These are phyloP conservation scores for Poronia punctata DNA, from an alignment of 495 filamentous ascomycete species.

Conservation along the genomic window DNA sequence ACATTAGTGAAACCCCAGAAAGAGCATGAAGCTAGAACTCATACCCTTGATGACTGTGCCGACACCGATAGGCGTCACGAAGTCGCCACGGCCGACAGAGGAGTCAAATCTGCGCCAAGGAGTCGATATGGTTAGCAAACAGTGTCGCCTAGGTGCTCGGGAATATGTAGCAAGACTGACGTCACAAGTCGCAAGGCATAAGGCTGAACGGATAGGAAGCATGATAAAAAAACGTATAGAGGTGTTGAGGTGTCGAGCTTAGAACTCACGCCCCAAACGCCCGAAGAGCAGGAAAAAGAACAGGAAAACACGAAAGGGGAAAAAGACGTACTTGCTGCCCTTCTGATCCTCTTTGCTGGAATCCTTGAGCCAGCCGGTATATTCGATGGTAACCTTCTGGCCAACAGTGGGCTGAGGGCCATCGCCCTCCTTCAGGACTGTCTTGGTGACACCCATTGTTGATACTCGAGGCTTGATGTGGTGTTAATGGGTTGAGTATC, in stretches of 20 bases:
- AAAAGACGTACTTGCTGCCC: slow-evolving; percentile 37
- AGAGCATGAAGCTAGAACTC: slow-evolving; percentile 5
- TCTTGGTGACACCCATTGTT: slow-evolving; percentile 48
- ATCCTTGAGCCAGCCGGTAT: slow-evolving; percentile 77
- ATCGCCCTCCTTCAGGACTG: slow-evolving; percentile 32
- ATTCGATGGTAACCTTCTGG: slow-evolving; percentile 70
- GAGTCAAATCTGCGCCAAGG: slow-evolving; percentile 87
- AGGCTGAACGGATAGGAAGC: neutral
- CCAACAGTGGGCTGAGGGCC: slow-evolving; percentile 51
- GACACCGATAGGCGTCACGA: slow-evolving; percentile 61
- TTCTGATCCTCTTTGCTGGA: slow-evolving; percentile 41
- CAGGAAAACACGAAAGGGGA: no score
- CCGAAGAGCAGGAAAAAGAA: no score
- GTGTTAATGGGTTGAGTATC: neutral
- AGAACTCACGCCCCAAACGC: no score
- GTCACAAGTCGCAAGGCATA: slow-evolving; percentile 1
- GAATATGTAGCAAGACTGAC: slow-evolving; percentile 1
- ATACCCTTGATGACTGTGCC: slow-evolving; percentile 75
- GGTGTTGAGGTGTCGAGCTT: neutral
- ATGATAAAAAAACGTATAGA: neutral
- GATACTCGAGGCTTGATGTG: neutral
- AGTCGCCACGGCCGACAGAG: slow-evolving; percentile 58
- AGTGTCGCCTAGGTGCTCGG: no score
- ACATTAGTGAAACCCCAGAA: slow-evolving; percentile 9
- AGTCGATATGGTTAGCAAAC: no score